These are phyloP conservation scores for Dothiorella sarmentorum DNA, from an alignment of 2,329 filamentous ascomycete species.

Conservation along the genomic window DNA sequence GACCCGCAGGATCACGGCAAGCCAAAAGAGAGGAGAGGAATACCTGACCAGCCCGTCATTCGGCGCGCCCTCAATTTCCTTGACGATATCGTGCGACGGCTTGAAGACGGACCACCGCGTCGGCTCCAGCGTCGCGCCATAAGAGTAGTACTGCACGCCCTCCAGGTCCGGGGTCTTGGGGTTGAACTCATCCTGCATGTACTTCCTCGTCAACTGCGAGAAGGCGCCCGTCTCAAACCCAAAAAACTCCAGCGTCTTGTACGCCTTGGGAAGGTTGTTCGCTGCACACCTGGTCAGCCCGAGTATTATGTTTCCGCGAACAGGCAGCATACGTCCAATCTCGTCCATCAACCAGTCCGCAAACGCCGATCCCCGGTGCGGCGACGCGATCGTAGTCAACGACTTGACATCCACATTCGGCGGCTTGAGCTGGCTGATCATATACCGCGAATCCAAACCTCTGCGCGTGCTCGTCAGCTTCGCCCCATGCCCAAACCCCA, in stretches of 20 bases:
- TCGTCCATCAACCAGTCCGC: conserved; percentile 59
- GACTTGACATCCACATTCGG: conserved; percentile 72
- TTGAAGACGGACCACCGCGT: conserved; percentile 56
- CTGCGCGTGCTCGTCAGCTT: conserved; percentile 32
- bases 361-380: conserved; percentile 59
- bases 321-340: conserved; percentile 51
- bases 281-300: conserved; percentile 22
- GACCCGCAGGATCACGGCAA: not conserved
- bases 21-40: not conserved
- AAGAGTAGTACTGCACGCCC: conserved; percentile 59
- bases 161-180: conserved; percentile 54
- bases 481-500: not conserved
- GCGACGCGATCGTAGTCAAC: conserved; percentile 60
- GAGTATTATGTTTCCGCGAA: no score
- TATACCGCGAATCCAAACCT: conserved; percentile 61
- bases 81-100: conserved; percentile 54
- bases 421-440: conserved; percentile 58
- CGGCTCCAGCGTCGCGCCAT: conserved; percentile 57
- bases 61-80: conserved; percentile 52
- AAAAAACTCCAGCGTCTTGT: conserved; percentile 53
- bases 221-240: conserved; percentile 59
- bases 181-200: conserved; percentile 59
- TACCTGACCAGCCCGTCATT: conserved; percentile 63
- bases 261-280: conserved; percentile 52
- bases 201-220: conserved; percentile 56